Evolutionary conservation across 2,329 filamentous ascomycete species (phyloP).

Genomic region (Rachicladosporium sp.): DNA sequence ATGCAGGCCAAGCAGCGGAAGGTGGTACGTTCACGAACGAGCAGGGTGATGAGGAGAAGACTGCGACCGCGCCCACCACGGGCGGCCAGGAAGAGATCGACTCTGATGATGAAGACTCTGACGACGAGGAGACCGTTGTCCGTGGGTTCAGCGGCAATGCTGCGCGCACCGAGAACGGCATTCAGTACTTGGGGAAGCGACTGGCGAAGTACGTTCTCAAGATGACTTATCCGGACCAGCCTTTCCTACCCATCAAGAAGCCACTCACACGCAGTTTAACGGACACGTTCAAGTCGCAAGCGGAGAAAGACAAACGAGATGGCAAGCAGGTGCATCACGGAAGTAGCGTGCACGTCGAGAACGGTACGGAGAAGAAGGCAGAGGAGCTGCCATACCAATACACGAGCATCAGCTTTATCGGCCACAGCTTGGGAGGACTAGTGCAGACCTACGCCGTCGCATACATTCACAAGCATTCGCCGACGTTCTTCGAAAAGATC

Average conservation of each 20-base stretch:
- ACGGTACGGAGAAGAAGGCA: constrained; percentile 30
- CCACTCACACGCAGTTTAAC: constrained; percentile 37
- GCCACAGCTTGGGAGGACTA: constrained; percentile 79
- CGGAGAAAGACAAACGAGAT: constrained; percentile 33
- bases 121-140: constrained; percentile 77
- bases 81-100: constrained; percentile 38
- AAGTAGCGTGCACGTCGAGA: constrained; percentile 45
- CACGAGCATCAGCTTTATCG: constrained; percentile 90
- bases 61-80: constrained; percentile 35
- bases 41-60: constrained; percentile 7
- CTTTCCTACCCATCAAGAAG: constrained; percentile 59
- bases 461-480: constrained; percentile 93
- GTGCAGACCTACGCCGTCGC: constrained; percentile 90
- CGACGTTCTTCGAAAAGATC: constrained; percentile 76
- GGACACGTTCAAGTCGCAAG: constrained; percentile 35
- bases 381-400: constrained; percentile 59
- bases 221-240: constrained; percentile 89
- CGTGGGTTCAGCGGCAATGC: constrained; percentile 83
- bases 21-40: neutral
- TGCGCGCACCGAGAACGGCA: constrained; percentile 81
- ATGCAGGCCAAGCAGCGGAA: constrained; percentile 7
- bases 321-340: constrained; percentile 42
- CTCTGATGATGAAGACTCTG: constrained; percentile 45
- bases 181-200: constrained; percentile 92
- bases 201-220: constrained; percentile 81